Evolutionary conservation across 163 green algal genomes (phyloP).

Genomic region (Volvox carteri): DNA sequence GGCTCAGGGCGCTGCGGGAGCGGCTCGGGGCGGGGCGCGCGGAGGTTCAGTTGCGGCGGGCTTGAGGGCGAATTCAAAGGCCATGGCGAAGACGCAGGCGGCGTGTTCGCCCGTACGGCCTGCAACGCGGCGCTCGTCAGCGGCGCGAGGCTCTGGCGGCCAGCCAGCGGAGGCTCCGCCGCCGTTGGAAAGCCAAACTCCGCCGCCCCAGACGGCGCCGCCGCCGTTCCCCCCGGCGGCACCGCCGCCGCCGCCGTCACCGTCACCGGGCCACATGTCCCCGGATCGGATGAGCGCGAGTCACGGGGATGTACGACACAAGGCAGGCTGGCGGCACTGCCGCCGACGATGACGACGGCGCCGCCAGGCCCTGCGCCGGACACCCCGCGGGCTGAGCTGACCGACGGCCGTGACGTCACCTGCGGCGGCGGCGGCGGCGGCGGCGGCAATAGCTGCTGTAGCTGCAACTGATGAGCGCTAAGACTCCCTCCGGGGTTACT

Average conservation of each 20-base stretch:
- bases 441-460: conserved; percentile 1
- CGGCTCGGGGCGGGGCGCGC: conserved; percentile 11
- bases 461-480: not conserved
- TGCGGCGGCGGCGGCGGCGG: not conserved
- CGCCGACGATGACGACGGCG: not conserved
- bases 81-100: not conserved
- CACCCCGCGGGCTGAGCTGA: not conserved
- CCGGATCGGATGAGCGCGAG: conserved; percentile 13
- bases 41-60: not conserved
- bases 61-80: not conserved
- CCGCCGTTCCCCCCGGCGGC: too few species aligned
- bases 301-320: not conserved
- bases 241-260: not conserved
- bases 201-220: not conserved
- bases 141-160: conserved; percentile 3
- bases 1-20: not conserved
- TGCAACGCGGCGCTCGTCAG: not conserved
- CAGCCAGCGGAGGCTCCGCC: not conserved
- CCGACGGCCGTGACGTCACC: not conserved
- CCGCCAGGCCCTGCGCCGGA: not conserved
- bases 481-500: not conserved
- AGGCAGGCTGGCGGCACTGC: not conserved
- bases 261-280: not conserved
- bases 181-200: not conserved
- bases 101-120: not conserved